Evolutionary conservation across 805 yeast species (phyloP).

Genomic region (Yarrowia osloensis): DNA sequence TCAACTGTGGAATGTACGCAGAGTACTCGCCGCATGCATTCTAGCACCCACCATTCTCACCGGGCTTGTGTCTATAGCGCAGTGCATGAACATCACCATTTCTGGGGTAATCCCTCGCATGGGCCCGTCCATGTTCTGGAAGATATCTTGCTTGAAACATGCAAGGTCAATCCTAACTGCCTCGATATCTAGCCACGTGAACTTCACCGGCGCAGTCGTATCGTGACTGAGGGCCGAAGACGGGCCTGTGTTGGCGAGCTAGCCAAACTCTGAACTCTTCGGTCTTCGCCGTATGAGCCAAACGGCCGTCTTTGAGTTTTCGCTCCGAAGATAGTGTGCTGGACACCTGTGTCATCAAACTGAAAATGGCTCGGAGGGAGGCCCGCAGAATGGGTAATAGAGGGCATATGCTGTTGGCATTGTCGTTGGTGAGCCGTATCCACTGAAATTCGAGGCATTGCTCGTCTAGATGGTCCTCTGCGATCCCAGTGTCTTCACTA

Average conservation of each 20-base stretch:
- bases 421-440: no score
- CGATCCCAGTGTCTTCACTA: no score
- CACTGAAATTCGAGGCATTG: no score
- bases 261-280: constrained; percentile 7
- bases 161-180: neutral
- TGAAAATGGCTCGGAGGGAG: neutral
- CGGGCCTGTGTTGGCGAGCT: neutral
- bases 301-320: neutral
- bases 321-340: neutral
- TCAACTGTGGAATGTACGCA: no score
- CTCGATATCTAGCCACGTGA: neutral
- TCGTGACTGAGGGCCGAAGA: neutral
- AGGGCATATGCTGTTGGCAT: no score
- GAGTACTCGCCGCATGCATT: no score
- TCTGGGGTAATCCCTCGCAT: no score
- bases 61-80: no score
- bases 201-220: neutral
- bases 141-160: neutral
- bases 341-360: neutral
- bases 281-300: neutral
- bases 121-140: neutral
- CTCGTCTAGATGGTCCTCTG: no score
- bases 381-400: no score
- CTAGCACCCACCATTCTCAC: no score
- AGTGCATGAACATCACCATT: neutral